phyloP scores from a whole-genome alignment of 768 basidiomycete species.

The Crucibulum laeve region DNA sequence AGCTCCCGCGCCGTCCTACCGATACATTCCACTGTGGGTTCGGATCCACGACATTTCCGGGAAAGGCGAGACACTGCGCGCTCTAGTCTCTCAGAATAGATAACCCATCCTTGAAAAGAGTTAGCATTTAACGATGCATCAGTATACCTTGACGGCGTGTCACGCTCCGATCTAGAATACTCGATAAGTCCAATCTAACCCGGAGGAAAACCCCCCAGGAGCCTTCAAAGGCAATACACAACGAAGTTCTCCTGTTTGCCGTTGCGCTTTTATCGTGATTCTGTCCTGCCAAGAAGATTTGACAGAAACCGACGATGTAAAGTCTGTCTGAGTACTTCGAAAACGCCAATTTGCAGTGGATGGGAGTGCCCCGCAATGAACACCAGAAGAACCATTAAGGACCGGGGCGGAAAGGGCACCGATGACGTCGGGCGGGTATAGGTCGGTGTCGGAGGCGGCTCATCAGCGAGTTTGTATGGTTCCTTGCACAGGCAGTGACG shows the following conservation, averaged over 20 bases:
- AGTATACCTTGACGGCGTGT: too few relatives aligned
- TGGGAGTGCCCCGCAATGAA: background rate
- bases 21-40: too few relatives aligned
- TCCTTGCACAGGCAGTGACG: too few relatives aligned
- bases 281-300: background rate
- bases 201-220: background rate
- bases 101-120: background rate
- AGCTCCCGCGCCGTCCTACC: too few relatives aligned
- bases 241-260: too few relatives aligned
- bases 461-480: background rate
- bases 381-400: background rate
- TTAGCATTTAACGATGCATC: slow-evolving; percentile 1
- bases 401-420: background rate
- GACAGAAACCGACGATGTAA: background rate
- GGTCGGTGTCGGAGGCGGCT: background rate
- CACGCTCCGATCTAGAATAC: background rate
- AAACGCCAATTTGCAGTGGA: background rate
- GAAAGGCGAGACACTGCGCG: background rate
- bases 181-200: background rate
- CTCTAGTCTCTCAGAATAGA: background rate
- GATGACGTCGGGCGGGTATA: background rate
- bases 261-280: background rate
- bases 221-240: background rate
- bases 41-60: background rate
- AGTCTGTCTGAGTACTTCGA: background rate